These are phyloP conservation scores for Mucor irregularis DNA, from an alignment of 371 early-diverging fungal species.

Conservation along the genomic window DNA sequence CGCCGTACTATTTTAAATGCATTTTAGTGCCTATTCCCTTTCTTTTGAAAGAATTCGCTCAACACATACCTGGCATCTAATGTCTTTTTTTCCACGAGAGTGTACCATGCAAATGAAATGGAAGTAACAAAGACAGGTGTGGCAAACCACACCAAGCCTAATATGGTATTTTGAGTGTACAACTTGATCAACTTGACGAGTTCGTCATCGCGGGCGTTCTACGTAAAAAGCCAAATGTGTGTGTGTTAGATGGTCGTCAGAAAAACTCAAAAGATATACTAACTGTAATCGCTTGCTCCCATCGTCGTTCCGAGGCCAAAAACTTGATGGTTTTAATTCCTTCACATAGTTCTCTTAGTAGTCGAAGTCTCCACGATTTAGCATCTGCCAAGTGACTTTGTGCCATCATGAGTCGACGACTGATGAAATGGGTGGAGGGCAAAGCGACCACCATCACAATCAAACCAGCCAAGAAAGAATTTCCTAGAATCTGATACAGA, in stretches of 20 bases:
- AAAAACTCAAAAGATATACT: conserved; percentile 1
- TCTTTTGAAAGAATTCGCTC: no score
- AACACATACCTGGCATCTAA: conserved; percentile 67
- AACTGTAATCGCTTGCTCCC: conserved; percentile 58
- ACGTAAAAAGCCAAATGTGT: not conserved
- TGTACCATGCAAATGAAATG: conserved; percentile 66
- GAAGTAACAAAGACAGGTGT: conserved; percentile 71
- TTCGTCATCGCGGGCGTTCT: conserved; percentile 59
- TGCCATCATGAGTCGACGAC: conserved; percentile 41
- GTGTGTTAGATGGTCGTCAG: not conserved
- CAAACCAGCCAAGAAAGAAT: conserved; percentile 68
- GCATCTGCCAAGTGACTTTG: conserved; percentile 59
- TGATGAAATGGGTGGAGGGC: conserved; percentile 63
- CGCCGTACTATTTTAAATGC: conserved; percentile 37
- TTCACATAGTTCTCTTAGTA: conserved; percentile 66
- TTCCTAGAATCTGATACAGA: conserved; percentile 67
- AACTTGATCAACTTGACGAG: conserved; percentile 55
- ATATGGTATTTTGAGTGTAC: conserved; percentile 56
- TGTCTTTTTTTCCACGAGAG: conserved; percentile 56
- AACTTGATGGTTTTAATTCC: conserved; percentile 76
- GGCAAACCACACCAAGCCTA: conserved; percentile 65
- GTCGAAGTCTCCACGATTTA: conserved; percentile 59
- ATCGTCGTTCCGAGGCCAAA: conserved; percentile 76
- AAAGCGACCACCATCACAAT: conserved; percentile 61
- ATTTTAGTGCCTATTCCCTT: not conserved